Base-by-base conservation (phyloP, 2,329 filamentous ascomycete species). In the Epichloe typhina region DNA sequence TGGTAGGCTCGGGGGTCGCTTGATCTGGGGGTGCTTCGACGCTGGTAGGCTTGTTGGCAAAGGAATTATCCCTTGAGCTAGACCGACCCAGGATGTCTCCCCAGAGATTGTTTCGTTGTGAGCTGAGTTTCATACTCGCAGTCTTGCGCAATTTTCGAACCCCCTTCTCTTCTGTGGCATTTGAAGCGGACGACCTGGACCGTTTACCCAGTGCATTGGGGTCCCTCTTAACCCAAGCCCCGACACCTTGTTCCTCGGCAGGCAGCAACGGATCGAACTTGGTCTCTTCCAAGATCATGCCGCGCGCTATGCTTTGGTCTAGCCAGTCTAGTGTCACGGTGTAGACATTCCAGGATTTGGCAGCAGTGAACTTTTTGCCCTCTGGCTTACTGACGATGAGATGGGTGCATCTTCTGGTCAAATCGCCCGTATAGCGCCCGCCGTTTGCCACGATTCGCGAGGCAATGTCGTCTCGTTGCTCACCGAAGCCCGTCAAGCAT, bases 271-370 rank as follows among this genome's bases (percentile, higher is more conserved):
- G 90, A 62, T 94, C 83, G 65, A 94, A 98, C 53, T 80, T 80
- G n/a, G 72, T 68, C 64, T 97, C 93, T 50, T 96, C 87, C 19
- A 98, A 71, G 19, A 90, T 85, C 88, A 98, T 93, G 51, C 89
- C 88, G 55, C 93, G 79, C 56, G 85, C 78, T 53, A 93, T 67
- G 60, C 86, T 91, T 61, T 96, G 86, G 47, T 82, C 72, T 38
- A 97, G 77, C 93, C 93, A 98, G 62, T 89, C 83, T 36, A 86
- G 66, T 1, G 85, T 83, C 23, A 98, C 88, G 23, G 89, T 80
- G 49, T 80, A 80, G 57, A 95, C 79, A 44, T 77, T 75, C 90
- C 93, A 98, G 58, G 76, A 76, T 57, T 79, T 82, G n/a, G 91
- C 93, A 51, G 88, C 88, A 50, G 80, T 79, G 64, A 95, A 98